Percentiles rank a stretch among this genome's conserved stretches.
Conservation (phyloP, 2,329 filamentous ascomycete species). For the Trichoderma gracile region DNA sequence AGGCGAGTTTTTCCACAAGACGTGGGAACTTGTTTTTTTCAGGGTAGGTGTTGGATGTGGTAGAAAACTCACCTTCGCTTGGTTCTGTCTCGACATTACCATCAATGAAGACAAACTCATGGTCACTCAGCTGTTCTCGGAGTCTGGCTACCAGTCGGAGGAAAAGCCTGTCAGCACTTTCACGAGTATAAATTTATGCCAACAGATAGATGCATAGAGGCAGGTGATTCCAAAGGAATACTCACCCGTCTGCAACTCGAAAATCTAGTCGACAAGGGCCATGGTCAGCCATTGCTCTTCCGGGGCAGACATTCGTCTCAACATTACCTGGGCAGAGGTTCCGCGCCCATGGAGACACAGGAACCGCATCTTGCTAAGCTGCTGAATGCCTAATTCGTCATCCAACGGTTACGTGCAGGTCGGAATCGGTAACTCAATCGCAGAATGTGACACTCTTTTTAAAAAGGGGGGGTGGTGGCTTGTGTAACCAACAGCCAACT, state of each 20-base stretch:
- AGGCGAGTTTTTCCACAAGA: neutral
- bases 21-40: neutral
- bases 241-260: constrained; percentile 1
- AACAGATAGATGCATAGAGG: no score
- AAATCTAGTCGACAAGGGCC: neutral
- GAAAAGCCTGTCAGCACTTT: neutral
- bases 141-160: constrained; percentile 1
- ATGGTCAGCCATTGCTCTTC: neutral
- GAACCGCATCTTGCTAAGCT: neutral
- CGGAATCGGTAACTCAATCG: neutral
- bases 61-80: neutral
- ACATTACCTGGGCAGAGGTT: constrained; percentile 11
- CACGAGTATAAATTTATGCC: neutral
- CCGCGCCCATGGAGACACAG: constrained; percentile 1
- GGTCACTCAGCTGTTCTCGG: neutral
- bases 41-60: neutral
- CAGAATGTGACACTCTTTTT: neutral
- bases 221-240: no score
- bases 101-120: constrained; percentile 19
- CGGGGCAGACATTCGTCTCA: neutral
- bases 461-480: neutral
- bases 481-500: no score
- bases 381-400: constrained; percentile 15
- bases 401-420: neutral
- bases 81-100: neutral